phyloP scores from a whole-genome alignment of 2,329 filamentous ascomycete genomes.

The Colletotrichum liaoningense region DNA sequence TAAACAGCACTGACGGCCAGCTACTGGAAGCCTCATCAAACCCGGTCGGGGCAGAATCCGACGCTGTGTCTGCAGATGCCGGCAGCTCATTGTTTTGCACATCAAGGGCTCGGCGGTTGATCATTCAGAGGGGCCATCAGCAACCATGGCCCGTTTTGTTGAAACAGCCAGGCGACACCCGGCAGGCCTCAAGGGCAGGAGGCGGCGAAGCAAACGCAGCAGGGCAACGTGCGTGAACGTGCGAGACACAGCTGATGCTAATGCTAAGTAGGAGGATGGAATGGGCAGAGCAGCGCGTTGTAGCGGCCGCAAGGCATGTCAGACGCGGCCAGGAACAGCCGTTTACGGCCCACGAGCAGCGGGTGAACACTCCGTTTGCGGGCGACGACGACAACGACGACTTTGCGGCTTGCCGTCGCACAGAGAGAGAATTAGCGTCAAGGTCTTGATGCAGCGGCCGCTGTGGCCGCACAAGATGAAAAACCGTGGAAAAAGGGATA shows the following conservation, averaged over 20 bases:
- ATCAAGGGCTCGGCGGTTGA: neutral
- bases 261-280: neutral
- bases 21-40: neutral
- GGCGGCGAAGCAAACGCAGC: neutral
- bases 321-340: conserved; percentile 11
- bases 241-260: neutral
- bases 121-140: neutral
- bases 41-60: neutral
- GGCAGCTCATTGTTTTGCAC: neutral
- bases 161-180: neutral
- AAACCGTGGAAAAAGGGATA: neutral
- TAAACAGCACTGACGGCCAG: neutral
- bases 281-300: neutral
- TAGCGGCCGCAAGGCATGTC: conserved; percentile 9
- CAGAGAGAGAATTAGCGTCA: neutral
- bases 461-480: neutral
- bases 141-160: neutral
- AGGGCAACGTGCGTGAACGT: neutral
- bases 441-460: neutral
- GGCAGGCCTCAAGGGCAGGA: neutral
- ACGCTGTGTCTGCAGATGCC: neutral
- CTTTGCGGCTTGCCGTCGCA: neutral
- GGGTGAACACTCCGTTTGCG: conserved; percentile 18
- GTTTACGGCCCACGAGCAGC: neutral
- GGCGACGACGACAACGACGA: neutral